phyloP scores from a whole-genome alignment of 306 rosid genomes.

The Datisca glomerata region DNA sequence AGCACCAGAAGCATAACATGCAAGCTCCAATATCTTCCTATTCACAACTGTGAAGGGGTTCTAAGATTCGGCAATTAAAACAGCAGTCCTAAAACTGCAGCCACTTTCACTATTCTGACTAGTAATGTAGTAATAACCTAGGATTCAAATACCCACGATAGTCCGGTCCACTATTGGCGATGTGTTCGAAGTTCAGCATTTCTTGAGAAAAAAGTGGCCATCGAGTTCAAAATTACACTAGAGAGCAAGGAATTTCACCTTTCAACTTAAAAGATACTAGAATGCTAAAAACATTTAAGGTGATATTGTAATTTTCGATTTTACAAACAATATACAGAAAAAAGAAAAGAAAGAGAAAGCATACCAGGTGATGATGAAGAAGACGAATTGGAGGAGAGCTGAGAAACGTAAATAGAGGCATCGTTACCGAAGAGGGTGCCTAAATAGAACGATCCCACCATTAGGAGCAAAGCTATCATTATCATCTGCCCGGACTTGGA shows the following conservation, averaged over 20 bases:
- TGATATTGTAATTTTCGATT: no score
- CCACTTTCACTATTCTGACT: no score
- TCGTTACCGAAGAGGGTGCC: slow-evolving; percentile 61
- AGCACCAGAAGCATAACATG: not conserved
- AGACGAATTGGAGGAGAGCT: slow-evolving; percentile 26
- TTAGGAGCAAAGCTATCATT: slow-evolving; percentile 37
- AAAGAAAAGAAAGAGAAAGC: not conserved
- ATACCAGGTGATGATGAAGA: slow-evolving; percentile 20
- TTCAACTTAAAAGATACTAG: not conserved
- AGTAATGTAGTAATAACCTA: no score
- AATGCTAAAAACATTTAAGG: not conserved
- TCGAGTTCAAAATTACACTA: not conserved
- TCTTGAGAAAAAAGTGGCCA: not conserved
- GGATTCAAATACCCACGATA: no score
- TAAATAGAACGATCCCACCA: slow-evolving; percentile 55
- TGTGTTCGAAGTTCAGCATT: no score
- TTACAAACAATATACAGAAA: not conserved
- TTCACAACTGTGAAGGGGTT: no score
- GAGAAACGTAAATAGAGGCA: slow-evolving; percentile 55
- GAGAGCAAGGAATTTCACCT: not conserved
- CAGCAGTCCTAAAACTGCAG: no score
- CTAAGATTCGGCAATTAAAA: no score
- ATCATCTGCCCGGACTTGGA: slow-evolving; percentile 53
- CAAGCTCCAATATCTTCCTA: no score
- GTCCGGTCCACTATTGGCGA: no score